These are phyloP conservation scores for Lomentospora prolificans DNA, from an alignment of 2,329 filamentous ascomycete genomes.

Conservation along the genomic window DNA sequence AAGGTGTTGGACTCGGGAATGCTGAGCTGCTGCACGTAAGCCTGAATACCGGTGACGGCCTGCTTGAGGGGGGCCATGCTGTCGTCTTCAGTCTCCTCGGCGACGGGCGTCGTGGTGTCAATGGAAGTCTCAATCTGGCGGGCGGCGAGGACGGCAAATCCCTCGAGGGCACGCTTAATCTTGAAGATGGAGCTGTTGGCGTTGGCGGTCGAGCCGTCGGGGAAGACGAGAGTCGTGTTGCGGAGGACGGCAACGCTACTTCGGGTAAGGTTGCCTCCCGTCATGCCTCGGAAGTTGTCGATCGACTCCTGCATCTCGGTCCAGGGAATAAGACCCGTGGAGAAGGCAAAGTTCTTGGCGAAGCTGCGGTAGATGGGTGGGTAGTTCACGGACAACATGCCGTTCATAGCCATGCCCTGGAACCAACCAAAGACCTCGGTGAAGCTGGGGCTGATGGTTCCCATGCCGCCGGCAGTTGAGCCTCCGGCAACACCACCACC, in stretches of 20 bases:
- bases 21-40: conserved; percentile 70
- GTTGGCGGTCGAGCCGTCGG: conserved; percentile 44
- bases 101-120: conserved; percentile 24
- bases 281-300: conserved; percentile 68
- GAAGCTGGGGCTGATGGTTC: conserved; percentile 72
- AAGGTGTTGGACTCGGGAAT: conserved; percentile 88
- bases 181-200: conserved; percentile 27
- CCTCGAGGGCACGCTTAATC: conserved; percentile 44
- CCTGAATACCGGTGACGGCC: conserved; percentile 66
- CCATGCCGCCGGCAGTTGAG: conserved; percentile 40
- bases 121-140: conserved; percentile 42
- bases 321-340: conserved; percentile 76
- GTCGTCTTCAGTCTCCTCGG: conserved; percentile 15
- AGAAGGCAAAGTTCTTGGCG: conserved; percentile 88
- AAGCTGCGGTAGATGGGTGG: conserved; percentile 84
- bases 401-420: conserved; percentile 87
- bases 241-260: conserved; percentile 65
- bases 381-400: conserved; percentile 88
- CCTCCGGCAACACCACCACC: conserved; percentile 41
- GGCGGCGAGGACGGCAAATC: conserved; percentile 37
- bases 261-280: conserved; percentile 79
- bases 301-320: conserved; percentile 69
- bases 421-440: conserved; percentile 81
- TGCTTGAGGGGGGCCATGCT: conserved; percentile 26
- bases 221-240: conserved; percentile 66